Base-by-base conservation (phyloP, 371 early-diverging fungal species). In the Rhizopus arrhizus region DNA sequence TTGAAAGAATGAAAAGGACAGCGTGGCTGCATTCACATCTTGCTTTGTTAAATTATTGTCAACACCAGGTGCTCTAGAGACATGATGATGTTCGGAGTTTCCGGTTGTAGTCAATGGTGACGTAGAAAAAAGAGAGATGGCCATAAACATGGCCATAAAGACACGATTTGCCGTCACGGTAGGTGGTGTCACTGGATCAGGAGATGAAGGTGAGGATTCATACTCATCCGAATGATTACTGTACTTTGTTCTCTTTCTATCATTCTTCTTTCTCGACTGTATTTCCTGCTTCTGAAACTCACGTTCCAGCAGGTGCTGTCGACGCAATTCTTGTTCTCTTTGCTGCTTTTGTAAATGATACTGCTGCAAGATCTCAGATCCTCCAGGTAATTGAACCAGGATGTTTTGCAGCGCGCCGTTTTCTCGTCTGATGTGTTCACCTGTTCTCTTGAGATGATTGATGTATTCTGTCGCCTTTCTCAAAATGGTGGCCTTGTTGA, bases 391-490 rank as follows among this genome's bases (percentile, higher is more conserved):
- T 6, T 82, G 78, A 4, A 67, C 58, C 12, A 88, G 58, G n/a
- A 86, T 66, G 31, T 77, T 75, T 47, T 78, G 75, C 8, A 88
- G 67, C 5, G 72, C 49, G 0, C 63, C 62, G 52, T 86, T 85
- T 49, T 88, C 87, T 15, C 67, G 68, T 55, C 81, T 69, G 33
- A 86, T 53, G 54, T 78, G 72, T 13, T 82, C 76, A 32, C 87
- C 85, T 16, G 73, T 82, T 28, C 78, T 75, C 53, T 89, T 86
- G 32, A 95, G 69, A 57, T 91, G 83, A 38, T 83, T 78, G 58
- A 95, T 94, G 70, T 95, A 94, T 69, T 95, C 94, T 0, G 94
- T 93, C 0, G 93, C 89, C 58, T 92, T 93, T 46, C 90, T 80
- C 61, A 95, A 65, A 43, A 95, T 89, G 2, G 94, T 94, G 0